Base-by-base conservation (phyloP, 805 yeast genomes). In the Myxozyma monticola region DNA sequence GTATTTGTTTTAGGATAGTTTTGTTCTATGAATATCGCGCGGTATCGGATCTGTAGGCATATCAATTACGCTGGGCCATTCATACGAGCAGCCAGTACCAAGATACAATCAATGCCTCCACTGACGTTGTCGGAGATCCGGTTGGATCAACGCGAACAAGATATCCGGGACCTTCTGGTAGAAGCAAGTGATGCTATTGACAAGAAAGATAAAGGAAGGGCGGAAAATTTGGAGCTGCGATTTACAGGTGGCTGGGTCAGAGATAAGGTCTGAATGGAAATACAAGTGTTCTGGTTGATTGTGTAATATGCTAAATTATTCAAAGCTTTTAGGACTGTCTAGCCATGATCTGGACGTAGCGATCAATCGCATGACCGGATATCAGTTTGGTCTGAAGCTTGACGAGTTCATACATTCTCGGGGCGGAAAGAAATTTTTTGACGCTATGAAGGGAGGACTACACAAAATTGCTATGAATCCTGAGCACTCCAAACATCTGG, bases 161-260 rank as follows among this genome's bases (percentile, higher is more conserved):
- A 56, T 35, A 55, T 71, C 36, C 45, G 67, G 21, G 39, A 48
- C 14, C 53, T 69, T 21, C 60, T 71, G 33, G 65, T 67, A 12
- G 50, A 60, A 21, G 71, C 51, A 10, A 18, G 51, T 14, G 15
- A 25, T 4, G 42, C 33, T 22, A 56, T 66, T 44, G 62, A 69
- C 18, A 51, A 59, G 56, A 14, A 39, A 7, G 39, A 52, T 24
- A 37, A 64, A 48, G 21, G 57, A 34, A 22, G 59, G 48, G 17
- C 40, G 5, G 51, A 55, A 26, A 45, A 50, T n/a, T 65, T 84
- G 8, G 83, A 76, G 37, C 73, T 86, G 12, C 68, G 99, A 53
- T 86, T 93, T 59, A 90, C 97, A 0, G 99, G 99, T 30, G 99
- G 99, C 0, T 91, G 99, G 99, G 99, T 93, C 2, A 77, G 99